These are phyloP conservation scores for Penicillium griseofulvum DNA, from an alignment of 2,329 filamentous ascomycete genomes.

Conservation along the genomic window DNA sequence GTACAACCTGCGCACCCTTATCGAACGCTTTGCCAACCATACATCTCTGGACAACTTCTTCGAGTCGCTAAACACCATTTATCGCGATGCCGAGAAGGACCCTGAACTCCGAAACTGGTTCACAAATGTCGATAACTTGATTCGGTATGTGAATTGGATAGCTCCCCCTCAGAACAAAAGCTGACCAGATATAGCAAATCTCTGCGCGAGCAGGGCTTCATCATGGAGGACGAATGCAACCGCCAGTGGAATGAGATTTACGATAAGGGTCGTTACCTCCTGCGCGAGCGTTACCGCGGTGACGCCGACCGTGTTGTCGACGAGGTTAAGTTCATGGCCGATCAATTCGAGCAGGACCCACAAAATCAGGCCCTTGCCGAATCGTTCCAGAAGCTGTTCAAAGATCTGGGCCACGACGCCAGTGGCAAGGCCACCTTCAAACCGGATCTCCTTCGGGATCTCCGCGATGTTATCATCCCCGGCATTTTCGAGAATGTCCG, in stretches of 20 bases:
- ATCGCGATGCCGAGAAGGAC: constrained; percentile 81
- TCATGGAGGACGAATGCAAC: constrained; percentile 77
- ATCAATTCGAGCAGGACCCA: constrained; percentile 85
- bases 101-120: constrained; percentile 89
- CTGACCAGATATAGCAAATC: constrained; percentile 55
- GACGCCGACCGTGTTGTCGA: constrained; percentile 85
- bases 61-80: constrained; percentile 79
- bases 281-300: constrained; percentile 80
- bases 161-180: background rate
- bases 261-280: constrained; percentile 79
- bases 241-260: constrained; percentile 81
- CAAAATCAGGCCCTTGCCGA: constrained; percentile 79
- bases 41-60: constrained; percentile 87
- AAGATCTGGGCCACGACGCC: constrained; percentile 81
- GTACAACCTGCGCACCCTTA: constrained; percentile 75
- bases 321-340: constrained; percentile 83
- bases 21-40: constrained; percentile 94
- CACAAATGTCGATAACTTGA: constrained; percentile 70
- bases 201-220: constrained; percentile 84
- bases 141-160: constrained; percentile 48
- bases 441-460: constrained; percentile 84
- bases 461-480: constrained; percentile 83
- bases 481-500: constrained; percentile 76
- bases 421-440: constrained; percentile 87
- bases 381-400: constrained; percentile 80